phyloP scores from a whole-genome alignment of 2,329 filamentous ascomycete genomes.

The Scopulariopsis brevicaulis region DNA sequence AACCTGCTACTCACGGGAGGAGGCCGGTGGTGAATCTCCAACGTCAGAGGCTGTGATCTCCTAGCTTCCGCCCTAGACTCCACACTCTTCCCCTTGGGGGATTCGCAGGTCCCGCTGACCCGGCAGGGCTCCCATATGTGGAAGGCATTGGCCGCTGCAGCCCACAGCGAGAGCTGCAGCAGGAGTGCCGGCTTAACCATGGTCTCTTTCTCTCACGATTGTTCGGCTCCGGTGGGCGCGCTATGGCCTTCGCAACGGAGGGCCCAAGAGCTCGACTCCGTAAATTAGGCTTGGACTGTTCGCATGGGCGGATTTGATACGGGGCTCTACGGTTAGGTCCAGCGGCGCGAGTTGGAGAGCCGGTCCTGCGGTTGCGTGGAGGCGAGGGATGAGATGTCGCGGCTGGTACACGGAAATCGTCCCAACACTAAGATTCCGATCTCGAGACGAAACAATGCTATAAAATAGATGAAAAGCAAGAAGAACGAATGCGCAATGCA shows the following conservation, averaged over 20 bases:
- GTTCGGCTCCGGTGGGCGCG: background rate
- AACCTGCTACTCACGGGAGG: background rate
- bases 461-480: background rate
- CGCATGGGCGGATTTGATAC: background rate
- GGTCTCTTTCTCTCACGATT: background rate
- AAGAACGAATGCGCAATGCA: background rate
- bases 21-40: background rate
- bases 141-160: conserved; percentile 5
- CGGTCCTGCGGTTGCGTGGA: background rate
- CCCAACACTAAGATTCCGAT: no score
- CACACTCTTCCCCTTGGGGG: conserved; percentile 1
- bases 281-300: background rate
- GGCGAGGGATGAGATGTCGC: background rate
- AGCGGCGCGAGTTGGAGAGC: background rate
- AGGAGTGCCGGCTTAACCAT: background rate
- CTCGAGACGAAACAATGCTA: background rate
- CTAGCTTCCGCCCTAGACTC: background rate
- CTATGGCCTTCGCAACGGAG: background rate
- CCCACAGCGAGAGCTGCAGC: conserved; percentile 4
- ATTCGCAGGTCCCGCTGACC: conserved; percentile 6
- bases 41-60: conserved; percentile 1
- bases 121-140: conserved; percentile 9
- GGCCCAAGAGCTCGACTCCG: background rate
- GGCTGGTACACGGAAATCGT: background rate
- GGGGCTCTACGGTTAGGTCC: background rate